Percentiles rank a stretch among this genome's conserved stretches.
Evolutionary conservation across 2,329 filamentous ascomycete genomes (phyloP).

Genomic region (Aaosphaeria pasadenensis): DNA sequence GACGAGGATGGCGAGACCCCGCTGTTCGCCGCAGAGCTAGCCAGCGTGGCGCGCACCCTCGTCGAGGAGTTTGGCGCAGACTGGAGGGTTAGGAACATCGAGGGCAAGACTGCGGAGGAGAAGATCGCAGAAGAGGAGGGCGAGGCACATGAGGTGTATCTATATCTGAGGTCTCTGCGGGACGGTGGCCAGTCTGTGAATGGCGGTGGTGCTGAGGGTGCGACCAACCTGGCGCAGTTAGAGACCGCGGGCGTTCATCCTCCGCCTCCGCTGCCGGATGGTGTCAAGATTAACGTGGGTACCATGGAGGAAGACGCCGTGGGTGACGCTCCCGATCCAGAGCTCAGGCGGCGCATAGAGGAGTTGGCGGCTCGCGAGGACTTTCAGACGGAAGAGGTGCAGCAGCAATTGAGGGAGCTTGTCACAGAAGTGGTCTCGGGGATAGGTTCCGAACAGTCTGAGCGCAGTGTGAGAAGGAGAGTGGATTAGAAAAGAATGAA

Average conservation of each 20-base stretch:
- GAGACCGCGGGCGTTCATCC: slow-evolving; percentile 25
- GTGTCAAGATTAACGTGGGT: slow-evolving; percentile 73
- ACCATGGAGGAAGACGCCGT: slow-evolving; percentile 59
- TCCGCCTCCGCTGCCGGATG: slow-evolving; percentile 68
- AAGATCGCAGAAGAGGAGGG: slow-evolving; percentile 73
- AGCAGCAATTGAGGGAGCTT: slow-evolving; percentile 73
- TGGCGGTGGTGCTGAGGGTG: not conserved
- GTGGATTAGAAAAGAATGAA: slow-evolving; percentile 27
- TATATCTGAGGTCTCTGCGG: slow-evolving; percentile 57
- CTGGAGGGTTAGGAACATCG: slow-evolving; percentile 61
- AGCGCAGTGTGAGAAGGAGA: slow-evolving; percentile 45
- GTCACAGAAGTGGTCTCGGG: slow-evolving; percentile 77
- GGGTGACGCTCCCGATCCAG: slow-evolving; percentile 69
- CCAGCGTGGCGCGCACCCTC: slow-evolving; percentile 72
- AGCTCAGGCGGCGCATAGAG: slow-evolving; percentile 82
- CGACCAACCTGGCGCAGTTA: slow-evolving; percentile 1
- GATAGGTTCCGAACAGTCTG: slow-evolving; percentile 59
- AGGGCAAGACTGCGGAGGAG: slow-evolving; percentile 77
- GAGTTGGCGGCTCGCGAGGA: slow-evolving; percentile 81
- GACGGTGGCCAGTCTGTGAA: slow-evolving; percentile 22
- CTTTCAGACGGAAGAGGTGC: slow-evolving; percentile 76
- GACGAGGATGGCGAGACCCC: slow-evolving; percentile 94
- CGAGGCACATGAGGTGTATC: slow-evolving; percentile 71
- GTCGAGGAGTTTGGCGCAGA: slow-evolving; percentile 81
- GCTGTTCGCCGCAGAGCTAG: slow-evolving; percentile 85